These are phyloP conservation scores for Lactarius hengduanensis DNA, from an alignment of 768 basidiomycete species.

Conservation along the genomic window DNA sequence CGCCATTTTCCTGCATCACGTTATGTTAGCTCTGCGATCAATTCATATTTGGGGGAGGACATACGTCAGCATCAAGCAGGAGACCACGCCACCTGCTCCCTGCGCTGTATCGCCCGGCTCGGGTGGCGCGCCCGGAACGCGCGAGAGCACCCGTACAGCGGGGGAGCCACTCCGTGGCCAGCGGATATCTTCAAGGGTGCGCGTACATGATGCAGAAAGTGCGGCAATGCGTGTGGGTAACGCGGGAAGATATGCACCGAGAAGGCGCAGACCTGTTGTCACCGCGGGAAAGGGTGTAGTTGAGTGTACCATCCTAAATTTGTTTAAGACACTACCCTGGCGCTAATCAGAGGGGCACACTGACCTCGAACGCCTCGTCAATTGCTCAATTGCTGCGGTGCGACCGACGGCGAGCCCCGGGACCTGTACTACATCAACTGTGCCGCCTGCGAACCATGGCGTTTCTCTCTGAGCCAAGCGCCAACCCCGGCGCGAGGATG, in stretches of 20 bases:
- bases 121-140: conserved; percentile 40
- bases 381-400: conserved; percentile 53
- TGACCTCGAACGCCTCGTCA: conserved; percentile 79
- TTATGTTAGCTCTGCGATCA: background rate
- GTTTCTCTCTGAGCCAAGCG: conserved; percentile 55
- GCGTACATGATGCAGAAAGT: conserved; percentile 60
- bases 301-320: conserved; percentile 77
- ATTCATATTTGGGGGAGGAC: background rate
- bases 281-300: conserved; percentile 81
- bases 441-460: conserved; percentile 89
- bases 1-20: conserved; percentile 16
- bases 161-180: conserved; percentile 57
- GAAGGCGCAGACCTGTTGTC: conserved; percentile 72
- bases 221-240: conserved; percentile 72
- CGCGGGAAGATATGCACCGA: conserved; percentile 76
- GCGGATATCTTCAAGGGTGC: conserved; percentile 54
- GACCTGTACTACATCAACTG: conserved; percentile 79
- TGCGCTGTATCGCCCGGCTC: conserved; percentile 19
- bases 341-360: conserved; percentile 19
- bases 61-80: conserved; percentile 25
- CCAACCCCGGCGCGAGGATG: conserved; percentile 49
- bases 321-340: conserved; percentile 7
- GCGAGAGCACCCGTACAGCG: conserved; percentile 68
- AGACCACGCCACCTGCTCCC: conserved; percentile 25
- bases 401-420: conserved; percentile 69